Percentiles rank a stretch among this genome's conserved stretches.
These are phyloP conservation scores for Austroboletus novae-zelandiae DNA, from an alignment of 1,284 basidiomycete genomes.

Conservation along the genomic window DNA sequence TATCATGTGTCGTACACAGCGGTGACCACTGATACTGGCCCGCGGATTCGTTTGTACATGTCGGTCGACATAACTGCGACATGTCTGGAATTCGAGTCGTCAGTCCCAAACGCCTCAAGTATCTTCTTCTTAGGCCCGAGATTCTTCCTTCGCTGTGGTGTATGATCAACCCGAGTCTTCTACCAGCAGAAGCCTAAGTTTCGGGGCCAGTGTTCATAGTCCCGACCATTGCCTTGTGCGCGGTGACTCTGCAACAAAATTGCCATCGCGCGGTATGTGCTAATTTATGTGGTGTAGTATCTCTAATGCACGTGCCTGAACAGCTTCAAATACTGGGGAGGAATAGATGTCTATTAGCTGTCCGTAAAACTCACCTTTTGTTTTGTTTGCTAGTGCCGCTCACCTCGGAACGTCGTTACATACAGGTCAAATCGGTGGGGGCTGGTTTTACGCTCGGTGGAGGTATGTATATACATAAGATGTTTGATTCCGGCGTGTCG, in stretches of 20 bases:
- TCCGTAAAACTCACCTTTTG: not conserved
- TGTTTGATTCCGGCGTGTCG: not conserved
- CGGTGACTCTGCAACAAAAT: not conserved
- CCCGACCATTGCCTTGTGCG: not conserved
- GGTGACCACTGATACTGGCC: not conserved
- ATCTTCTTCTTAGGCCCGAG: conserved; percentile 35
- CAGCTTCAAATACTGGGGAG: conserved; percentile 38
- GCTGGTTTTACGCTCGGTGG: conserved; percentile 38
- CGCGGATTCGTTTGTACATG: not conserved
- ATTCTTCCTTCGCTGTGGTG: not conserved
- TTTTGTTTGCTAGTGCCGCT: too few species aligned
- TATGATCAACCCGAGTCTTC: not conserved
- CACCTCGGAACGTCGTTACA: too few species aligned
- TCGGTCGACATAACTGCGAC: conserved; percentile 11
- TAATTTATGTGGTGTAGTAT: not conserved
- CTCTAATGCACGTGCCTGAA: not conserved
- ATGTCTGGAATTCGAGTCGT: conserved; percentile 21
- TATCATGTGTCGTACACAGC: not conserved
- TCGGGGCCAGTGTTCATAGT: not conserved
- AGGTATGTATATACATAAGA: too few species aligned
- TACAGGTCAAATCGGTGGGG: conserved; percentile 53
- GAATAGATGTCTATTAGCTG: conserved; percentile 36
- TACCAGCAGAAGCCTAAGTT: too few species aligned
- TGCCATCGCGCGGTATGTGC: not conserved
- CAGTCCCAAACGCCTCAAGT: conserved; percentile 29